Base-by-base conservation (phyloP, 2,329 filamentous ascomycete species). In the Coniochaeta prunicola region DNA sequence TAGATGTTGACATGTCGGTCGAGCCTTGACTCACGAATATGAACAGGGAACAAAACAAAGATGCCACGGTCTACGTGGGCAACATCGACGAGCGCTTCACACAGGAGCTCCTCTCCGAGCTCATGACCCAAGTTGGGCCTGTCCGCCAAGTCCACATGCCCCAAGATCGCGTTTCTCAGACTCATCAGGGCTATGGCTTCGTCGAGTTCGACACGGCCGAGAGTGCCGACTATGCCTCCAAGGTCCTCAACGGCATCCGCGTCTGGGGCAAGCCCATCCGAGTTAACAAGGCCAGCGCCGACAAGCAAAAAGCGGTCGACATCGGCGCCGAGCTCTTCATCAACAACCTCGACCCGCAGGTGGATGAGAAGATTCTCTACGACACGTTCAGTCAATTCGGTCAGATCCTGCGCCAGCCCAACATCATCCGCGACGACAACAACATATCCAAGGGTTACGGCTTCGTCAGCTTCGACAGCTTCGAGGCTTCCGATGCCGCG, bases 131-230 rank as follows among this genome's bases (percentile, higher is more conserved):
- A 78, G 92, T 92, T 72, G 94, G 94, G 58, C 92, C 93, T 67
- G 96, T 99, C 68, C 91, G 96, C 71, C 97, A 97, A 76, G 93
- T 99, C 63, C 94, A 99, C 77, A 87, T 99, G 71, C 94, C 94
- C 59, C 96, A 97, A 80, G 94, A 99, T 75, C 91, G 94, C 73
- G 94, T 99, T 66, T 97, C 94, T 53, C 92, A 97, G 71, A 89
- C 88, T 59, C 94, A 99, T 74, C 94, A 97, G 76, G 94, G 94
- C 67, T 99, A 97, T 80, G 94, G 94, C 68, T 99, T 99, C 76
- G 94, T 99, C 74, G 94, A 99, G 76, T 99, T 97, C 74, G 93
- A 92, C 70, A 92, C 89, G 65, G 92, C 96, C 71, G 87, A 92
- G 69, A 94, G 97, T 74, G 94, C 94, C 67, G 94, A 97, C 72